Conservation (phyloP, 2,329 filamentous ascomycete genomes). For the Trichoderma sp. region DNA sequence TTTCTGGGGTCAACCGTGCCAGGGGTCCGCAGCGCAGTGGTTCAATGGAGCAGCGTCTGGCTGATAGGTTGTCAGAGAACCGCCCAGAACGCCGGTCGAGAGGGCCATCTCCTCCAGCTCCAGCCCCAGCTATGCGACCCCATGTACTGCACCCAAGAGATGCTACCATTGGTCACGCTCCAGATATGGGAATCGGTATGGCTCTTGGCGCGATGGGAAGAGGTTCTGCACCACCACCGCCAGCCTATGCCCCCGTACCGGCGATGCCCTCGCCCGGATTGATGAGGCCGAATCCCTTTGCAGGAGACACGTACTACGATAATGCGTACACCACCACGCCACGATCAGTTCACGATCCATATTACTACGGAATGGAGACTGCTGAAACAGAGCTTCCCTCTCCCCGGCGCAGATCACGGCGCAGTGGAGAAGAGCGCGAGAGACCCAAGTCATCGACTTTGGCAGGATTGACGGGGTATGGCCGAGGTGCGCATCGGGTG, state of each 20-base stretch:
- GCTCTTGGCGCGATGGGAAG: conserved; percentile 19
- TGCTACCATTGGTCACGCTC: neutral
- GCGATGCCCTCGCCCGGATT: conserved; percentile 35
- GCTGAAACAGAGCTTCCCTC: conserved; percentile 31
- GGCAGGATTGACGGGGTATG: conserved; percentile 47
- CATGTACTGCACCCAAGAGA: conserved; percentile 20
- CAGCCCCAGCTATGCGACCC: conserved; percentile 24
- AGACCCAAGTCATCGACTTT: conserved; percentile 43
- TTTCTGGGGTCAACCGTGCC: conserved; percentile 43
- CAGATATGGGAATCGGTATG: conserved; percentile 16
- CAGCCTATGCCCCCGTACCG: conserved; percentile 31
- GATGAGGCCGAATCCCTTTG: conserved; percentile 28
- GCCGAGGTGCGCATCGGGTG: conserved; percentile 48
- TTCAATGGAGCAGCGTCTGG: conserved; percentile 51
- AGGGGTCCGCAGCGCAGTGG: conserved; percentile 41
- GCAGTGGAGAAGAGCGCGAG: conserved; percentile 27
- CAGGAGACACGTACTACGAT: conserved; percentile 37
- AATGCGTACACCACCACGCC: conserved; percentile 29
- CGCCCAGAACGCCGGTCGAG: conserved; percentile 30
- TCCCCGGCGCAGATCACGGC: conserved; percentile 29
- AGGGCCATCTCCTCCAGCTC: conserved; percentile 19
- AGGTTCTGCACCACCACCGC: conserved; percentile 25
- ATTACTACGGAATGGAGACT: conserved; percentile 14
- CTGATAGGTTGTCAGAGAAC: conserved; percentile 49
- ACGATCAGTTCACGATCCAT: conserved; percentile 25